Evolutionary conservation across 208 protist species (phyloP).

Genomic region (Giardia muris): DNA sequence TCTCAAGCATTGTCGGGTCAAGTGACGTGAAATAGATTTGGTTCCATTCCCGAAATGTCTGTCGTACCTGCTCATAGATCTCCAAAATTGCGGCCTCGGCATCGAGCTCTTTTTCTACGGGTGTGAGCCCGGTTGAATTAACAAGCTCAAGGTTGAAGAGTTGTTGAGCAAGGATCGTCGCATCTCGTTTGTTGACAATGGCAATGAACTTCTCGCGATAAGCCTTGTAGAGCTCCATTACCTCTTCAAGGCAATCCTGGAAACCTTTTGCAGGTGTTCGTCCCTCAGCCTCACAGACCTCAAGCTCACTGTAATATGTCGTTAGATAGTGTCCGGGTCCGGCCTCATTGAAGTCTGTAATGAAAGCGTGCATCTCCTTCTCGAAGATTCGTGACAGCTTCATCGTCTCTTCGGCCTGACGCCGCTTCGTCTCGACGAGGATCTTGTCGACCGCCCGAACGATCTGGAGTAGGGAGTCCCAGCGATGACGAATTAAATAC

Average conservation of each 20-base stretch:
- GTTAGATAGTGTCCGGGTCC: neutral
- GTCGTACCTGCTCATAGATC: neutral
- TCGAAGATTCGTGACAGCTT: neutral
- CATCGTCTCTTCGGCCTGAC: neutral
- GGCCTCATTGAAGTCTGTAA: neutral
- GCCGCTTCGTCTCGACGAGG: neutral
- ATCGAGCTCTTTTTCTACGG: neutral
- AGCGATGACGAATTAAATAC: neutral
- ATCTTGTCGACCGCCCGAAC: neutral
- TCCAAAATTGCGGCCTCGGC: neutral
- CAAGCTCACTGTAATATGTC: neutral
- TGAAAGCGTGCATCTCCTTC: neutral
- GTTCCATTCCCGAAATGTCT: neutral
- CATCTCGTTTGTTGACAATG: neutral
- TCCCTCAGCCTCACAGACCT: neutral
- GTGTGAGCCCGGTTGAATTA: neutral
- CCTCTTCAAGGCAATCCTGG: neutral
- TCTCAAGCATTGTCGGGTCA: neutral
- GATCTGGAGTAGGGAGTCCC: neutral
- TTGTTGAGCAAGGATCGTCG: neutral
- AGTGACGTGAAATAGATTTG: neutral
- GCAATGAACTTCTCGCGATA: neutral
- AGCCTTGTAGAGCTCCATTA: neutral
- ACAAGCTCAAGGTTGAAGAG: conserved; percentile 6
- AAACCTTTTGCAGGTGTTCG: neutral